A percentile compares a stretch with the other conserved stretches of the same genome.
Conservation (phyloP, 225 moss, liverwort and hornwort genomes). For the Thuidium tamariscinum region DNA sequence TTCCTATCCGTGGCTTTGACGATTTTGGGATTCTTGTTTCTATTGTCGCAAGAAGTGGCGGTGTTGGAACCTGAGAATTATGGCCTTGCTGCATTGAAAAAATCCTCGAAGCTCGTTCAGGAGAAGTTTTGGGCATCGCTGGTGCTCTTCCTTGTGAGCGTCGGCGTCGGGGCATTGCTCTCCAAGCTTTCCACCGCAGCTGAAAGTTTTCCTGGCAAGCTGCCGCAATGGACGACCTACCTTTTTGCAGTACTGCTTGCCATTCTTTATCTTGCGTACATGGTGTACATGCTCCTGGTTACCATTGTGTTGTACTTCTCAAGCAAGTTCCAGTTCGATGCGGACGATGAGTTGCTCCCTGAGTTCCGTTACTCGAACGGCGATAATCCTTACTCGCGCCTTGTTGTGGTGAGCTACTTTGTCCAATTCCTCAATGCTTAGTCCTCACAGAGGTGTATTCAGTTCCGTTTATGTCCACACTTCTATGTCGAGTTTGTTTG, state of each 20-base stretch:
- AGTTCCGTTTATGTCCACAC: neutral
- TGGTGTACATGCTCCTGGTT: conserved; percentile 13
- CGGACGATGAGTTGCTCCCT: conserved; percentile 12
- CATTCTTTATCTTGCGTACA: neutral
- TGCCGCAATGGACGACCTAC: conserved; percentile 13
- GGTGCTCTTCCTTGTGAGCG: conserved; percentile 1
- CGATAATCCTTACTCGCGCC: conserved; percentile 22
- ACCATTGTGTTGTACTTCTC: conserved; percentile 29
- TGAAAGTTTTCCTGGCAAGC: neutral
- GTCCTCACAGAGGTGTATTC: neutral
- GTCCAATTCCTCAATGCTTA: neutral
- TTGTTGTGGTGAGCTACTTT: conserved; percentile 17
- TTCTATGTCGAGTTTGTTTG: neutral
- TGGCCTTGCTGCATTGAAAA: conserved; percentile 17
- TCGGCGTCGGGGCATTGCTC: neutral
- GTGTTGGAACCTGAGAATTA: conserved; percentile 23
- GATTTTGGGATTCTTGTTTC: conserved; percentile 5
- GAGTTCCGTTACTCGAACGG: neutral
- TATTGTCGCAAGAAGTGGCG: conserved; percentile 20
- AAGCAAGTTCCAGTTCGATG: conserved; percentile 21
- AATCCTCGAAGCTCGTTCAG: conserved; percentile 21
- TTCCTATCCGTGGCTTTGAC: neutral
- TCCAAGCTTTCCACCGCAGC: neutral
- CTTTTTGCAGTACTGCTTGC: neutral
- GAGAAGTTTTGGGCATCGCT: conserved; percentile 8